phyloP scores from a whole-genome alignment of 106 monocot species.

The Apostasia shenzhenica region DNA sequence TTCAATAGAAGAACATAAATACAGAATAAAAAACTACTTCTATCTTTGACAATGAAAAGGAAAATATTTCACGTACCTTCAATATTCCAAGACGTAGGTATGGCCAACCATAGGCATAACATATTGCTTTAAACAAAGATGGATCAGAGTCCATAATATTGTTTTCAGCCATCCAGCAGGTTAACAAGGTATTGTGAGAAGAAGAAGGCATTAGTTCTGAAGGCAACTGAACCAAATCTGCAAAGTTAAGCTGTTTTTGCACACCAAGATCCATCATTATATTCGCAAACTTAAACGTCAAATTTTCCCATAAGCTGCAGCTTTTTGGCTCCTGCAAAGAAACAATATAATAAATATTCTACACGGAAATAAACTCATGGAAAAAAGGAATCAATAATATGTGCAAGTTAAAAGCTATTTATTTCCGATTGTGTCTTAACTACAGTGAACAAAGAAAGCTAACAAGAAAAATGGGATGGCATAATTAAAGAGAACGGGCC shows the following conservation, averaged over 20 bases:
- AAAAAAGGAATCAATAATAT: too few relatives aligned
- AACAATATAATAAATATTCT: too few relatives aligned
- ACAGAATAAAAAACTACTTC: neutral
- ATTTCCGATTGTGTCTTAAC: too few relatives aligned
- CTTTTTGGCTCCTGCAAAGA: conserved; percentile 19
- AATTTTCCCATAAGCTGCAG: conserved; percentile 22
- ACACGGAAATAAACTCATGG: too few relatives aligned
- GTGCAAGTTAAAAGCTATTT: too few relatives aligned
- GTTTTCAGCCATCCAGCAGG: conserved; percentile 32
- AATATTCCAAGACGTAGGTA: conserved; percentile 42
- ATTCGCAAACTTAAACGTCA: conserved; percentile 42
- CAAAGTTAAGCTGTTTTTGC: conserved; percentile 43
- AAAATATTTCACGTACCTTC: conserved; percentile 23
- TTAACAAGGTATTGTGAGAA: conserved; percentile 34
- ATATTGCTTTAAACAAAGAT: conserved; percentile 34
- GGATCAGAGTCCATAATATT: conserved; percentile 7
- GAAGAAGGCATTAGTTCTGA: conserved; percentile 28
- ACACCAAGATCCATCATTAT: conserved; percentile 44
- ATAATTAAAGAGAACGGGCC: too few relatives aligned
- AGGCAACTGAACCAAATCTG: conserved; percentile 47
- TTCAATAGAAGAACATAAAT: too few relatives aligned
- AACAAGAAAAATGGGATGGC: too few relatives aligned
- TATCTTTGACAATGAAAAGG: neutral
- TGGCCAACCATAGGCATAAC: conserved; percentile 47
- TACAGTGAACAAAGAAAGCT: too few relatives aligned